Evolutionary conservation across 2,329 filamentous ascomycete species (phyloP), one percentile per base, ranked within the genome.

Genomic region (Lasiodiplodia citricola): DNA sequence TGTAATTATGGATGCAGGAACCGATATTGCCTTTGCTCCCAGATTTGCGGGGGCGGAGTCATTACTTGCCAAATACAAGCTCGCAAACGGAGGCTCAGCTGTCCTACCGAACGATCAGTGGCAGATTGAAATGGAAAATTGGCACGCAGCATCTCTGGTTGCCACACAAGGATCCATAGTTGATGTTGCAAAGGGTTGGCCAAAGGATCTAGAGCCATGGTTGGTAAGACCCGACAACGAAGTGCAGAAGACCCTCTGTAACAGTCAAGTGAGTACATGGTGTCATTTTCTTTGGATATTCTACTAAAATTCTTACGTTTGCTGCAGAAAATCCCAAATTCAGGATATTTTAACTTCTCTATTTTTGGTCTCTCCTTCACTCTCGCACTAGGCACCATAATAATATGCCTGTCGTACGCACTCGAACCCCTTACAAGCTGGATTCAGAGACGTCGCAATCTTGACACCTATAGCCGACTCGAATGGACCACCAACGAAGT

Each of bases 341-440:
- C 52, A 16, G 57, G 55, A 7, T 71, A 73, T 68, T 68, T 70
- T 23, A 70, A 66, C 25, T 70, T 76, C 47, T 72, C 68, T 28
- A 70, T 75, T 11, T 65, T 76, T 4, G 73, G 73, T 21, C 72
- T 76, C 71, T 62, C 50, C 10, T 68, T 74, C 3, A 74, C 73
- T 2, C 68, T 76, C 7, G 60, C 44, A n/a, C 67, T 73, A 7
- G 74, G 74, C 25, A 57, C 60, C 13, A 13, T 75, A 2, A 38
- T 75, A 18, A 73, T 76, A 18, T 21, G 72, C 11, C 57, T 74
- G 7, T 69, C 66, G 37, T 21, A 25, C 3, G 16, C 60, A 3
- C 31, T 73, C 11, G 68, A 69, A 1, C 47, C 8, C 4, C 6
- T 66, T 13, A 54, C 67, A 2, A 37, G 52, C 16, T 55, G 21